phyloP scores from a whole-genome alignment of 352 stramenopile species.

The Globisporangium recalcitrans region DNA sequence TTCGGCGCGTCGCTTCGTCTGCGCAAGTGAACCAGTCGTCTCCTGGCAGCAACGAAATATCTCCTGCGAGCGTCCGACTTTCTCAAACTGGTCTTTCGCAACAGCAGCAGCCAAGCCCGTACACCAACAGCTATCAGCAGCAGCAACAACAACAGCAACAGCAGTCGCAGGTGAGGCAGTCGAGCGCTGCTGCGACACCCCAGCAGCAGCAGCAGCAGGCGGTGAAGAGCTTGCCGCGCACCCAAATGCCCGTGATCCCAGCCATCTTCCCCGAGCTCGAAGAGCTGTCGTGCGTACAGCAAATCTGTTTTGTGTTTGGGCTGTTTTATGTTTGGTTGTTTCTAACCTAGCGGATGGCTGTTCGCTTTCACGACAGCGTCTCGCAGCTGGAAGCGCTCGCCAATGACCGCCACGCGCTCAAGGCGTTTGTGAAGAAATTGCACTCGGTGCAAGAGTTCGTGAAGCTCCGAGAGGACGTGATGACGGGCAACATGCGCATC shows the following conservation, averaged over 20 bases:
- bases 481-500: constrained; percentile 74
- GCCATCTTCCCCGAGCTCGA: constrained; percentile 70
- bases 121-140: constrained; percentile 2
- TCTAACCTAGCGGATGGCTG: neutral
- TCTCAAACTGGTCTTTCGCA: constrained; percentile 4
- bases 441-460: constrained; percentile 62
- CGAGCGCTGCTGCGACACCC: neutral
- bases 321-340: too few species aligned
- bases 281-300: constrained; percentile 58
- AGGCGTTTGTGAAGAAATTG: constrained; percentile 58
- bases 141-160: constrained; percentile 18
- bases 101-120: constrained; percentile 7
- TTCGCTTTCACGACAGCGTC: constrained; percentile 8
- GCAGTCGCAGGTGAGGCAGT: constrained; percentile 8
- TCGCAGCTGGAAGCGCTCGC: constrained; percentile 62
- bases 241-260: constrained; percentile 72
- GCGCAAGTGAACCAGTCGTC: constrained; percentile 5
- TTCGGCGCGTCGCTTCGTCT: constrained; percentile 26
- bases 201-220: constrained; percentile 26
- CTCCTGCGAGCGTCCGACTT: constrained; percentile 6
- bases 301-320: too few species aligned
- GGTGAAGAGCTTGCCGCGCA: constrained; percentile 45
- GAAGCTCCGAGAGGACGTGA: constrained; percentile 65
- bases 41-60: neutral
- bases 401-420: constrained; percentile 54